Conservation (phyloP, 768 basidiomycete species). For the Naganishia vishniacii region DNA sequence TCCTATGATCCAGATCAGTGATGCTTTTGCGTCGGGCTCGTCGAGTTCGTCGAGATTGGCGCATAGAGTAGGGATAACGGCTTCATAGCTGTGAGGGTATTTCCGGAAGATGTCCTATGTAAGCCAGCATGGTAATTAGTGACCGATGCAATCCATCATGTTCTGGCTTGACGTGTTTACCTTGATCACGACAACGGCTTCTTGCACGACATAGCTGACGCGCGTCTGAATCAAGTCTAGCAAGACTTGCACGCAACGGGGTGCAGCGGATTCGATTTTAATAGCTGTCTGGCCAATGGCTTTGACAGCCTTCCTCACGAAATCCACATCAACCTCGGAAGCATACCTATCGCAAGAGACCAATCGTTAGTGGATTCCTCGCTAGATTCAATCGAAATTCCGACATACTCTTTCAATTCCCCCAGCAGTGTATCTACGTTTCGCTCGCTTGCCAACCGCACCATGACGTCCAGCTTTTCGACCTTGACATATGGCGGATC, state of each 20-base stretch:
- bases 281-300: slow-evolving; percentile 95
- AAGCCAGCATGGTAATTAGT: background rate
- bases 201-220: slow-evolving; percentile 95
- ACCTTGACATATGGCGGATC: slow-evolving; percentile 98
- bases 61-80: slow-evolving; percentile 89
- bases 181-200: slow-evolving; percentile 98
- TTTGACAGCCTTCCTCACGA: slow-evolving; percentile 87
- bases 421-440: slow-evolving; percentile 92
- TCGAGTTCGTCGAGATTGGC: slow-evolving; percentile 93
- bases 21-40: slow-evolving; percentile 96
- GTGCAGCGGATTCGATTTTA: slow-evolving; percentile 86
- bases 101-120: slow-evolving; percentile 94
- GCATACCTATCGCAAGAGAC: slow-evolving; percentile 62
- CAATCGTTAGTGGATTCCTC: background rate
- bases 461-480: slow-evolving; percentile 98
- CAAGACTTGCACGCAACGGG: slow-evolving; percentile 88
- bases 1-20: slow-evolving; percentile 98
- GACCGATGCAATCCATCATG: too few relatives aligned
- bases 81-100: slow-evolving; percentile 94
- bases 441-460: slow-evolving; percentile 77
- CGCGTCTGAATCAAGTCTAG: slow-evolving; percentile 86
- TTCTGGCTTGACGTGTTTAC: slow-evolving; percentile 52
- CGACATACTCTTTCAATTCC: slow-evolving; percentile 83
- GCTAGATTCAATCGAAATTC: background rate
- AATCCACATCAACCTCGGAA: slow-evolving; percentile 96